Evolutionary conservation across 805 yeast genomes (phyloP).

Genomic region (Tetrapisispora fleetii): DNA sequence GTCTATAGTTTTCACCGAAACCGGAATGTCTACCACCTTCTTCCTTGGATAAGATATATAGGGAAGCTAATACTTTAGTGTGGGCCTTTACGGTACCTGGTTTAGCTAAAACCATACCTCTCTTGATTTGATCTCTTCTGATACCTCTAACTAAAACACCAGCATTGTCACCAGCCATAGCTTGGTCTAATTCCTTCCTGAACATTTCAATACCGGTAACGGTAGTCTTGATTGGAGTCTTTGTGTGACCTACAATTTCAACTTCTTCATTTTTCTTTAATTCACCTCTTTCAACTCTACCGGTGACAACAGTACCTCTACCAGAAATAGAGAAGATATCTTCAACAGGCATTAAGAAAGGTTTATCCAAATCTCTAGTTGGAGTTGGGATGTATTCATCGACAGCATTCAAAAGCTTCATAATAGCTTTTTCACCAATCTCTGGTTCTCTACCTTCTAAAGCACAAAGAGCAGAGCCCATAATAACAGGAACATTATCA

Average conservation of each 20-base stretch:
- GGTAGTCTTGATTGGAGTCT: constrained; percentile 79
- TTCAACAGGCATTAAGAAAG: constrained; percentile 95
- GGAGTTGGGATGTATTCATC: constrained; percentile 97
- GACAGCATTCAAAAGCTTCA: constrained; percentile 79
- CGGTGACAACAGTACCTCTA: constrained; percentile 98
- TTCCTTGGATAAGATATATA: constrained; percentile 87
- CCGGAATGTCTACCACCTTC: constrained; percentile 99
- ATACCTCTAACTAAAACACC: constrained; percentile 96
- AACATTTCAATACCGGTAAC: constrained; percentile 99
- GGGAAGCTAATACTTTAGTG: constrained; percentile 86
- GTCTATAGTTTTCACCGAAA: constrained; percentile 94
- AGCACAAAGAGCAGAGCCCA: constrained; percentile 98
- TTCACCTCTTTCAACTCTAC: constrained; percentile 97
- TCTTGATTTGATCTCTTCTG: constrained; percentile 90
- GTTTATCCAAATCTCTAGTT: constrained; percentile 86
- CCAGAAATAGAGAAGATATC: constrained; percentile 97
- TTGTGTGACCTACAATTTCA: constrained; percentile 90
- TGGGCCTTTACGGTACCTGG: constrained; percentile 88
- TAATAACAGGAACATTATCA: constrained; percentile 92
- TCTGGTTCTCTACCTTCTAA: constrained; percentile 81
- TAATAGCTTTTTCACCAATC: constrained; percentile 80
- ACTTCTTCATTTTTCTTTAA: constrained; percentile 97
- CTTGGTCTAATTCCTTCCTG: constrained; percentile 95
- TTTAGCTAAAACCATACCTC: constrained; percentile 97
- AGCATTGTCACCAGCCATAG: constrained; percentile 98